Evolutionary conservation across 306 rosid genomes (phyloP).

Genomic region (Vigna unguiculata): DNA sequence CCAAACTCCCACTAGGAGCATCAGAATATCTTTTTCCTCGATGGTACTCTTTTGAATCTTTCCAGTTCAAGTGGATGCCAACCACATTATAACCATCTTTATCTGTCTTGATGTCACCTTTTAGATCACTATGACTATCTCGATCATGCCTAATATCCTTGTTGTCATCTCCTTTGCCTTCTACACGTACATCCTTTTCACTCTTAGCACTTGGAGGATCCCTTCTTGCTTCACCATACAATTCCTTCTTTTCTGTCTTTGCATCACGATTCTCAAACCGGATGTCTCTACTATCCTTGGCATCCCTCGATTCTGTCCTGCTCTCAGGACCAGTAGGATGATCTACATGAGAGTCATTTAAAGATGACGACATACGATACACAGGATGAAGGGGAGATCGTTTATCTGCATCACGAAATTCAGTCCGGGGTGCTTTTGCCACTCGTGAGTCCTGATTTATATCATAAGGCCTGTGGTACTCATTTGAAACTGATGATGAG

Average conservation of each 20-base stretch:
- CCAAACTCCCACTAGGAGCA: slow-evolving; percentile 60
- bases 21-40: slow-evolving; percentile 81
- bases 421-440: slow-evolving; percentile 64
- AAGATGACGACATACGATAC: slow-evolving; percentile 58
- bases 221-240: slow-evolving; percentile 63
- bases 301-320: slow-evolving; percentile 70
- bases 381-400: slow-evolving; percentile 70
- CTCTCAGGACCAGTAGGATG: slow-evolving; percentile 62
- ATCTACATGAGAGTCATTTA: slow-evolving; percentile 61
- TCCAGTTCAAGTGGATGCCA: slow-evolving; percentile 66
- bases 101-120: slow-evolving; percentile 68
- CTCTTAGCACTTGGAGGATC: slow-evolving; percentile 70
- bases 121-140: slow-evolving; percentile 65
- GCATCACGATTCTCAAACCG: slow-evolving; percentile 74
- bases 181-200: slow-evolving; percentile 72
- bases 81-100: slow-evolving; percentile 63
- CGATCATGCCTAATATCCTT: slow-evolving; percentile 73
- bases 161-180: slow-evolving; percentile 71
- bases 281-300: slow-evolving; percentile 72
- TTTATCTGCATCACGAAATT: slow-evolving; percentile 75
- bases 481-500: slow-evolving; percentile 57
- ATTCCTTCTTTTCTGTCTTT: slow-evolving; percentile 71
- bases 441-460: slow-evolving; percentile 61
- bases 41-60: slow-evolving; percentile 81
- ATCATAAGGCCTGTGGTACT: slow-evolving; percentile 67